These are phyloP conservation scores for Pseudogymnoascus sp. DNA, from an alignment of 2,329 filamentous ascomycete genomes.

Conservation along the genomic window DNA sequence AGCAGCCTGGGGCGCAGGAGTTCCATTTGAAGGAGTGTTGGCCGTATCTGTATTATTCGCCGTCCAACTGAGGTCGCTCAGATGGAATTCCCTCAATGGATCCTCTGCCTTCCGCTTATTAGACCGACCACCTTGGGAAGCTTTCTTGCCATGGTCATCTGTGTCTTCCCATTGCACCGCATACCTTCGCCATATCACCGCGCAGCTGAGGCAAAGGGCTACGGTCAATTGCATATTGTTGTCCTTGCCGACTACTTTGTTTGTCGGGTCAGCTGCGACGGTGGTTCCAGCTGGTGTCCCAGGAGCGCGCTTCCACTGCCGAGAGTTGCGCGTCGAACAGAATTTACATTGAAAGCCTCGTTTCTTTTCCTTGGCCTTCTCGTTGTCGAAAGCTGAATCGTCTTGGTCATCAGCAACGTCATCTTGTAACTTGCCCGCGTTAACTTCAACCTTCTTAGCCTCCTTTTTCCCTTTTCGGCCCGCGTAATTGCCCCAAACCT, in stretches of 20 bases:
- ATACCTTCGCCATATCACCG: conserved; percentile 91
- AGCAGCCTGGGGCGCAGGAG: conserved; percentile 23
- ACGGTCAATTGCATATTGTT: conserved; percentile 69
- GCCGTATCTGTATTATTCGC: conserved; percentile 27
- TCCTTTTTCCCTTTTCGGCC: conserved; percentile 89
- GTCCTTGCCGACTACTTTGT: conserved; percentile 62
- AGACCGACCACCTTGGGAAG: conserved; percentile 71
- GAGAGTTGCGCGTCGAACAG: conserved; percentile 70
- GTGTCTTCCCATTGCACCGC: conserved; percentile 92
- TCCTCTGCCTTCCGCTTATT: conserved; percentile 90
- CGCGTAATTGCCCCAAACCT: conserved; percentile 85
- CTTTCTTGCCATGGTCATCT: conserved; percentile 85
- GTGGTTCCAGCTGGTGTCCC: conserved; percentile 65
- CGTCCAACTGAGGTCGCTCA: conserved; percentile 58
- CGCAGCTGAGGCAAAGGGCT: conserved; percentile 84
- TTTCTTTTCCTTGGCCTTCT: conserved; percentile 71
- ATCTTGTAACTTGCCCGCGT: conserved; percentile 72
- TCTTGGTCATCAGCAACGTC: conserved; percentile 89
- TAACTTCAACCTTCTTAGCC: conserved; percentile 64
- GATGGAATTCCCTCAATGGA: conserved; percentile 51
- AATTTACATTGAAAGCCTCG: conserved; percentile 91
- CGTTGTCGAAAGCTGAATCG: conserved; percentile 90
- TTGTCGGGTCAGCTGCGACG: conserved; percentile 56
- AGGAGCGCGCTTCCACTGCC: conserved; percentile 89
- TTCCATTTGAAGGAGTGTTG: conserved; percentile 22